Evolutionary conservation across 768 basidiomycete genomes (phyloP).

Genomic region (Hortiboletus campestris): DNA sequence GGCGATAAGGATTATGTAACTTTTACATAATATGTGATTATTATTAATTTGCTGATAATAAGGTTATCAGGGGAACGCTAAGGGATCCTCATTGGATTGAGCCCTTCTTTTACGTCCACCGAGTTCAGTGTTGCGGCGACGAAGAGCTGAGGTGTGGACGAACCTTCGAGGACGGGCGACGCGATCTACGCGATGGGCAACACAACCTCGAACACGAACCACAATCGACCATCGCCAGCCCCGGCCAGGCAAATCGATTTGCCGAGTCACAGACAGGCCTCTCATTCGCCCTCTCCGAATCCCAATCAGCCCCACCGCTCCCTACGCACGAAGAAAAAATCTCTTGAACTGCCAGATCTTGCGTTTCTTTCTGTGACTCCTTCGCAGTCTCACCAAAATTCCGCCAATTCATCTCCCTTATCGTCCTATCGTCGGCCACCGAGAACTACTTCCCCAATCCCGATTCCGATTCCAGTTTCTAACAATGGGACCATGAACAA

Average conservation of each 20-base stretch:
- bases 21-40: constrained; percentile 12
- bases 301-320: constrained; percentile 53
- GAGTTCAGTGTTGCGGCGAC: constrained; percentile 24
- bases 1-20: constrained; percentile 1
- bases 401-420: constrained; percentile 42
- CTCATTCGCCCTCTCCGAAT: constrained; percentile 41
- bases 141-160: constrained; percentile 13
- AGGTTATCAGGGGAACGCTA: constrained; percentile 23
- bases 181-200: constrained; percentile 33
- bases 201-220: constrained; percentile 31
- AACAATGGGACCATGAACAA: constrained; percentile 39
- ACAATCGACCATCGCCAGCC: constrained; percentile 26
- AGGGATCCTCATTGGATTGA: constrained; percentile 25
- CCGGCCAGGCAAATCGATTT: constrained; percentile 28
- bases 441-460: constrained; percentile 48
- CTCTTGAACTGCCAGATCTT: constrained; percentile 76
- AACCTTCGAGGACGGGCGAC: constrained; percentile 14
- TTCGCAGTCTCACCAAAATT: constrained; percentile 34
- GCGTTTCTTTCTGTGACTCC: constrained; percentile 49
- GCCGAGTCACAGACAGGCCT: constrained; percentile 13
- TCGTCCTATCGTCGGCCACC: constrained; percentile 39
- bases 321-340: constrained; percentile 65
- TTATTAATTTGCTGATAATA: constrained; percentile 13
- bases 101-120: constrained; percentile 35
- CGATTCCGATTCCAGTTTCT: constrained; percentile 42